phyloP scores from a whole-genome alignment of 2,329 filamentous ascomycete species.

The Neonectria coccinea region DNA sequence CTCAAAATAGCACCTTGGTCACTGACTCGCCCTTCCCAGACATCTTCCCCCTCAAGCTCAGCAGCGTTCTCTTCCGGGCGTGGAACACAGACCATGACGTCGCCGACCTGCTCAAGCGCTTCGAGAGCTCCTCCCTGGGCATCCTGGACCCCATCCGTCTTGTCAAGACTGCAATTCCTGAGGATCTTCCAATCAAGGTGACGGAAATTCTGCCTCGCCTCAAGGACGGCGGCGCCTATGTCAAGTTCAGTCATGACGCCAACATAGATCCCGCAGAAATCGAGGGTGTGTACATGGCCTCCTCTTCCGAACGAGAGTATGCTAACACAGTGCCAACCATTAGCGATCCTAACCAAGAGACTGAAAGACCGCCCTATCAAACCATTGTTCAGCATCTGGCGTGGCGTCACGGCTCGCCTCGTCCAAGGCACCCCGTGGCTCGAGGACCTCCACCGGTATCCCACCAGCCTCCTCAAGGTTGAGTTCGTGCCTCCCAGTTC shows the following conservation, averaged over 20 bases:
- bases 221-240: slow-evolving; percentile 92
- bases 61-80: slow-evolving; percentile 58
- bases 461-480: slow-evolving; percentile 79
- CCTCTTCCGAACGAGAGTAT: no score
- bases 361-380: slow-evolving; percentile 78
- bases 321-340: slow-evolving; percentile 28
- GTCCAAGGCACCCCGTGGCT: slow-evolving; percentile 93
- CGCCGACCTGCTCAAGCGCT: slow-evolving; percentile 62
- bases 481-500: slow-evolving; percentile 84
- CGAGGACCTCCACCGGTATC: slow-evolving; percentile 88
- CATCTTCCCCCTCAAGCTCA: slow-evolving; percentile 84
- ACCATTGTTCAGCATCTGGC: slow-evolving; percentile 91
- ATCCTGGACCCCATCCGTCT: slow-evolving; percentile 64
- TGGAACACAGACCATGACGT: slow-evolving; percentile 64
- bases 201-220: slow-evolving; percentile 85
- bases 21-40: slow-evolving; percentile 60
- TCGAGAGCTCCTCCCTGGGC: slow-evolving; percentile 63
- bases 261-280: slow-evolving; percentile 55
- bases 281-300: slow-evolving; percentile 51
- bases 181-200: slow-evolving; percentile 73
- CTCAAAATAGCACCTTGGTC: not conserved
- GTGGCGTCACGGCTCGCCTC: slow-evolving; percentile 74
- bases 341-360: slow-evolving; percentile 68
- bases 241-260: slow-evolving; percentile 77
- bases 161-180: slow-evolving; percentile 72